Evolutionary conservation across 768 basidiomycete genomes (phyloP), one percentile per base, ranked within the genome.

Genomic region (Termitomyces titanicus): DNA sequence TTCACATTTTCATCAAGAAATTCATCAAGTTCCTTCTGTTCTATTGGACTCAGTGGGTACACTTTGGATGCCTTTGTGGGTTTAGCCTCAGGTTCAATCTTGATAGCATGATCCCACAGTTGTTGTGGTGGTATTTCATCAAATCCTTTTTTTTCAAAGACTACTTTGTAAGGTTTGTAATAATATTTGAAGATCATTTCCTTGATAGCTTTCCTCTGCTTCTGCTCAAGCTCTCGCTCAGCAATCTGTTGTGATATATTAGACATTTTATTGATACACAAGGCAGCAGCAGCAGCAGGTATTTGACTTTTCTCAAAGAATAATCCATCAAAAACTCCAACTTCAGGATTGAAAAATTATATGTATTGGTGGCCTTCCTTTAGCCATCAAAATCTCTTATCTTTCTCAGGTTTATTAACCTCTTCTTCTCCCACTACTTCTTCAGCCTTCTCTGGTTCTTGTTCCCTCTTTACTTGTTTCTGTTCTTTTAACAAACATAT

Each of bases 11-110:
- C n/a, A n/a, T n/a, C n/a, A n/a, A n/a, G n/a, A n/a, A n/a, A n/a
- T n/a, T n/a, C n/a, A n/a, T n/a, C n/a, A n/a, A n/a, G n/a, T n/a
- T n/a, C 42, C 77, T 64, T 17, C 78, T 68, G 0, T 50, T 79
- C 74, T 0, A 43, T 31, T 5, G 56, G 65, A 0, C 67, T 69
- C 2, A n/a, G n/a, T n/a, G n/a, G n/a, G n/a, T n/a, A n/a, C n/a
- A n/a, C n/a, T n/a, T n/a, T n/a, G n/a, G n/a, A 78, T 2, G 69
- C 68, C 24, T 68, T 62, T 0, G 67, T 63, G 0, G 71, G 69
- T 12, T 61, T 51, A 10, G 60, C 57, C 15, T 60, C 69, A 1
- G 68, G 68, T 24, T 66, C 60, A 0, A 76, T 62, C 71, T n/a
- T n/a, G n/a, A n/a, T n/a, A n/a, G n/a, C n/a, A n/a, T n/a, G n/a